phyloP scores from a whole-genome alignment of 139 green algal genomes.

The Astrephomene gubernaculifera region DNA sequence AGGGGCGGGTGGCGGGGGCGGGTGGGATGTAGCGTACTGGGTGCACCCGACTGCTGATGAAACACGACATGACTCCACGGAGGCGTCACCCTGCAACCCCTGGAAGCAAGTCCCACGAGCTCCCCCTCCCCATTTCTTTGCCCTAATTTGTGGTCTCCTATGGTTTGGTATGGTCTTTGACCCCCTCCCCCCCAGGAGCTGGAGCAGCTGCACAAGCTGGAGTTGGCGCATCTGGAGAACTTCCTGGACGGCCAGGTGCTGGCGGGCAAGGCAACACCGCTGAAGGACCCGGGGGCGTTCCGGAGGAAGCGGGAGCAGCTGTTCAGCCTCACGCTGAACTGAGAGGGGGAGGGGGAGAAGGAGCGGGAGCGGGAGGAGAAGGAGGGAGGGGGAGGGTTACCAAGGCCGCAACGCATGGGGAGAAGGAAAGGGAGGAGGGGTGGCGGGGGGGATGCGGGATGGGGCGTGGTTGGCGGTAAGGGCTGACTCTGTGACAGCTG shows the following conservation, averaged over 20 bases:
- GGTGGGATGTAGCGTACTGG: neutral
- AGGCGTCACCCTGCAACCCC: neutral
- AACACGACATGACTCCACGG: no score
- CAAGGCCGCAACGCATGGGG: no score
- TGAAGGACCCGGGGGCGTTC: slow-evolving; percentile 50
- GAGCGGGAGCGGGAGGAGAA: no score
- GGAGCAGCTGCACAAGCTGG: slow-evolving; percentile 59
- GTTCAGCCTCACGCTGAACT: slow-evolving; percentile 36
- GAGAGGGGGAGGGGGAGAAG: no score
- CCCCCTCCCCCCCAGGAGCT: slow-evolving; percentile 44
- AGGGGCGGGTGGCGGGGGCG: neutral
- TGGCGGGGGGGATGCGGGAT: no score
- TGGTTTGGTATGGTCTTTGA: neutral
- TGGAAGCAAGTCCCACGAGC: neutral
- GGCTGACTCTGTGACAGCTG: no score
- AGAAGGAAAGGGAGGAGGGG: no score
- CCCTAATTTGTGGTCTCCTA: neutral
- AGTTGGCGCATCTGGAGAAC: slow-evolving; percentile 66
- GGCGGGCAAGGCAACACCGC: slow-evolving; percentile 62
- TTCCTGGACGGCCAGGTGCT: slow-evolving; percentile 67
- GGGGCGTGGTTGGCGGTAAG: no score
- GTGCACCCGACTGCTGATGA: no score
- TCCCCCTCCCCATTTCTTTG: neutral
- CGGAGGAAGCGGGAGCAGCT: slow-evolving; percentile 54
- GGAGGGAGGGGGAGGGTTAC: no score